Evolutionary conservation across 768 basidiomycete genomes (phyloP).

Genomic region (Neoboletus magnificus): DNA sequence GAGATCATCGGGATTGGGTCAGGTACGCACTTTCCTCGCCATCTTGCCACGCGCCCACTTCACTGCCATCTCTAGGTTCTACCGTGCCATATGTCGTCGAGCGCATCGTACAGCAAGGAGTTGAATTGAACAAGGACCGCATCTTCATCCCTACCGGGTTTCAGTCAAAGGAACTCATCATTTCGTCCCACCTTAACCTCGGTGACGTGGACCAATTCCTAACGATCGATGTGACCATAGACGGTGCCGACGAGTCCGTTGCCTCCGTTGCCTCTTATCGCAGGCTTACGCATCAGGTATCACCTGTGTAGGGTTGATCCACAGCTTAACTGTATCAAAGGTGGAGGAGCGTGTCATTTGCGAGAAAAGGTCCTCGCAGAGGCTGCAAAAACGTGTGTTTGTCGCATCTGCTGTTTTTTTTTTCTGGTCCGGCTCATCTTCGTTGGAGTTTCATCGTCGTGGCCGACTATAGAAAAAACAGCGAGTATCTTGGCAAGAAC

Average conservation of each 20-base stretch:
- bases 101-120: constrained; percentile 82
- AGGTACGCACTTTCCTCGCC: constrained; percentile 38
- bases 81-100: constrained; percentile 98
- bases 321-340: constrained; percentile 91
- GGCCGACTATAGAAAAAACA: constrained; percentile 96
- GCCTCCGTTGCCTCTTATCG: background rate
- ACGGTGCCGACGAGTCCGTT: constrained; percentile 93
- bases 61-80: constrained; percentile 50
- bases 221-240: constrained; percentile 91
- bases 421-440: constrained; percentile 47
- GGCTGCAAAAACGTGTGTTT: constrained; percentile 72
- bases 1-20: constrained; percentile 89
- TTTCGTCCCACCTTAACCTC: constrained; percentile 67
- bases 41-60: background rate
- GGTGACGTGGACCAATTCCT: constrained; percentile 91
- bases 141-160: constrained; percentile 95
- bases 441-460: constrained; percentile 69
- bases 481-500: constrained; percentile 71
- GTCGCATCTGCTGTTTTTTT: background rate
- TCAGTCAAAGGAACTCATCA: constrained; percentile 94
- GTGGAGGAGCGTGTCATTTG: constrained; percentile 93
- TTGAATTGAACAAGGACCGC: constrained; percentile 68
- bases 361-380: constrained; percentile 98
- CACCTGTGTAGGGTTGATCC: constrained; percentile 65
- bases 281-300: background rate